Conservation (phyloP, 2,329 filamentous ascomycete species). For the Plenodomus lindquistii region DNA sequence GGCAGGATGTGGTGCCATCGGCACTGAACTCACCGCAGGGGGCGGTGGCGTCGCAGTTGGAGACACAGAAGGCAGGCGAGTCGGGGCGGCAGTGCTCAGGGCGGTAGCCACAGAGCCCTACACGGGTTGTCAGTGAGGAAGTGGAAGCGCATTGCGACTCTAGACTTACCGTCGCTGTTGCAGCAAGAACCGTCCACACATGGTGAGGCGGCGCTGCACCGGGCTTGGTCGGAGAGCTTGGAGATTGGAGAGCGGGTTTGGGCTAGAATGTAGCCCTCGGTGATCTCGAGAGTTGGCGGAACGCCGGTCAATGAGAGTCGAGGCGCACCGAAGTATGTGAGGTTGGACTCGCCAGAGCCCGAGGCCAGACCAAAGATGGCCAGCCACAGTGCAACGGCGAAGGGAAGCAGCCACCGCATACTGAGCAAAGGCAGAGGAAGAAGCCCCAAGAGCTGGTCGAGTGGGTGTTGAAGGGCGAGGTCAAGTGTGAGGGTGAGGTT, state of each 20-base stretch:
- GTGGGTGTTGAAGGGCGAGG: too few species aligned
- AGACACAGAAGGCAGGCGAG: slow-evolving; percentile 16
- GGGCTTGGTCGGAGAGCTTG: background rate
- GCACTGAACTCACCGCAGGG: slow-evolving; percentile 40
- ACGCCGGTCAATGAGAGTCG: slow-evolving; percentile 1
- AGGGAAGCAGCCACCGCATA: background rate
- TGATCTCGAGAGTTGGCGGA: slow-evolving; percentile 9
- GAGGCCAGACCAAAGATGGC: background rate
- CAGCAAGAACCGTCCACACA: slow-evolving; percentile 17
- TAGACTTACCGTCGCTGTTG: slow-evolving; percentile 8
- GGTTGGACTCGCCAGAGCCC: slow-evolving; percentile 3
- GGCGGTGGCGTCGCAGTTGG: slow-evolving; percentile 46
- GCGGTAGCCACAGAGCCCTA: slow-evolving; percentile 3
- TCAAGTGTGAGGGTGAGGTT: too few species aligned
- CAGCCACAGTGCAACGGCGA: background rate
- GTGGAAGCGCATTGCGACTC: background rate
- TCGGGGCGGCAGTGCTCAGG: slow-evolving; percentile 15
- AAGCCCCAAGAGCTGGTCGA: too few species aligned
- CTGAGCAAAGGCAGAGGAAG: background rate
- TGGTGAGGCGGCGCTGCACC: slow-evolving; percentile 9
- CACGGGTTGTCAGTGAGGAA: background rate
- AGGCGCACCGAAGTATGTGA: slow-evolving; percentile 10
- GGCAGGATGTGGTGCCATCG: slow-evolving; percentile 4
- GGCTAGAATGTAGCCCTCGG: slow-evolving; percentile 12
- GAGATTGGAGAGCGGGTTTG: slow-evolving; percentile 1